Conservation (phyloP, 2,329 filamentous ascomycete genomes). For the Penicillium sp. region DNA sequence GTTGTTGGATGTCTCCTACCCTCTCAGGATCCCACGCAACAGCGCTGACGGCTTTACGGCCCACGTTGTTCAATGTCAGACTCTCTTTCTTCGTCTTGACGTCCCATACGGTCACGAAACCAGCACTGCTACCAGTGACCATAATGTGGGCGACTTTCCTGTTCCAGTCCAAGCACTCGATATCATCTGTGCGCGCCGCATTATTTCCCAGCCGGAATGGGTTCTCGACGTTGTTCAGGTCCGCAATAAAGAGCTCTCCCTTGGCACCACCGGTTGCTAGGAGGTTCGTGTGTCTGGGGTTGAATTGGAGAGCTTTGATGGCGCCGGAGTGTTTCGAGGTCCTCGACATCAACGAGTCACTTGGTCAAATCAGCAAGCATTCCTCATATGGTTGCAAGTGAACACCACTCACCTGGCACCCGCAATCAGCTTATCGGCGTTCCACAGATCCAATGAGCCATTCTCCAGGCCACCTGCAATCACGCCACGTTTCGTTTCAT, state of each 20-base stretch:
- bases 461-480: conserved; percentile 95
- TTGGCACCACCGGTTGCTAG: conserved; percentile 89
- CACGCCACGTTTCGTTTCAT: conserved; percentile 73
- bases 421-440: conserved; percentile 63
- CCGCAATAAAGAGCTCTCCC: conserved; percentile 93
- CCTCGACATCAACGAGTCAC: conserved; percentile 75
- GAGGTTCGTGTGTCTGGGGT: conserved; percentile 83
- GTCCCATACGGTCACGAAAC: conserved; percentile 98
- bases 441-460: conserved; percentile 88
- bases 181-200: conserved; percentile 84
- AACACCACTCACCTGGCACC: conserved; percentile 44
- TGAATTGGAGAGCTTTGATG: conserved; percentile 95
- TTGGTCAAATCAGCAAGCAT: conserved; percentile 23
- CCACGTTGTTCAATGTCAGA: conserved; percentile 81
- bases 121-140: conserved; percentile 85
- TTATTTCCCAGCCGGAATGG: conserved; percentile 84
- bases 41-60: conserved; percentile 86
- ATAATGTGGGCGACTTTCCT: conserved; percentile 95
- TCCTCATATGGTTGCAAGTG: not conserved
- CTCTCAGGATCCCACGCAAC: conserved; percentile 97
- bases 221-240: conserved; percentile 81
- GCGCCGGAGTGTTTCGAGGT: conserved; percentile 86
- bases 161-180: conserved; percentile 97
- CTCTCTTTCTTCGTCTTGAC: conserved; percentile 97
- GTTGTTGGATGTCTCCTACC: conserved; percentile 36